Evolutionary conservation across 2,329 filamentous ascomycete genomes (phyloP).

Genomic region (Xylariaceae sp.): DNA sequence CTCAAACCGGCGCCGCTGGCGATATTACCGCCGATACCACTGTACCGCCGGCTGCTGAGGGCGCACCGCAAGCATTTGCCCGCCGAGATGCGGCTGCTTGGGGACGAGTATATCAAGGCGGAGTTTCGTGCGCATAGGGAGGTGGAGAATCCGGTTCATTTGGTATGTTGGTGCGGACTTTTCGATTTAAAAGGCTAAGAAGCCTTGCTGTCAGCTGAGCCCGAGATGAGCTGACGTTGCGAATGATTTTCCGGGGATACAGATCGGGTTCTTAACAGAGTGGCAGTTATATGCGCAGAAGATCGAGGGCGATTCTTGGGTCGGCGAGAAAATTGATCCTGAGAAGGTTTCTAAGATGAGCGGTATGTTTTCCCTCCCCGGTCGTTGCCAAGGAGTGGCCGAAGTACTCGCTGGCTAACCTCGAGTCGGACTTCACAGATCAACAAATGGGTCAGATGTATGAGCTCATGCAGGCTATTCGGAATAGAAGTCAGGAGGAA

Average conservation of each 20-base stretch:
- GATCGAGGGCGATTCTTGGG: constrained; percentile 83
- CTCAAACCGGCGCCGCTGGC: constrained; percentile 46
- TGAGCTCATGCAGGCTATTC: constrained; percentile 84
- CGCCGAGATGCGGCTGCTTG: constrained; percentile 70
- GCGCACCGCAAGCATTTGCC: constrained; percentile 78
- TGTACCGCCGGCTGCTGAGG: constrained; percentile 84
- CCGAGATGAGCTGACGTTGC: too few species aligned
- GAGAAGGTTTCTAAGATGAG: constrained; percentile 90
- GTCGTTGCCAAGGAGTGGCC: background rate
- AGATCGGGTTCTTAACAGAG: constrained; percentile 94
- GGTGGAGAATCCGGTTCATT: constrained; percentile 86
- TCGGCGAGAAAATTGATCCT: constrained; percentile 77
- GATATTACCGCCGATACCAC: constrained; percentile 78
- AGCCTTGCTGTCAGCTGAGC: too few species aligned
- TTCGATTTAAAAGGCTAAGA: too few species aligned
- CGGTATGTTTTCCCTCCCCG: constrained; percentile 51
- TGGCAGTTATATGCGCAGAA: constrained; percentile 96
- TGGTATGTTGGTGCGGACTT: constrained; percentile 52
- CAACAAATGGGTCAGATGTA: constrained; percentile 92
- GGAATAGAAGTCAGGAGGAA: constrained; percentile 32
- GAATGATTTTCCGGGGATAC: constrained; percentile 1
- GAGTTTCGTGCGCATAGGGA: constrained; percentile 83
- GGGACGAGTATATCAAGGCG: constrained; percentile 88
- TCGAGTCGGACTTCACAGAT: constrained; percentile 48
- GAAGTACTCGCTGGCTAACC: background rate